A percentile compares a stretch with the other conserved stretches of the same genome.
These are phyloP conservation scores for Penicillium salamii DNA, from an alignment of 495 filamentous ascomycete genomes.

Conservation along the genomic window DNA sequence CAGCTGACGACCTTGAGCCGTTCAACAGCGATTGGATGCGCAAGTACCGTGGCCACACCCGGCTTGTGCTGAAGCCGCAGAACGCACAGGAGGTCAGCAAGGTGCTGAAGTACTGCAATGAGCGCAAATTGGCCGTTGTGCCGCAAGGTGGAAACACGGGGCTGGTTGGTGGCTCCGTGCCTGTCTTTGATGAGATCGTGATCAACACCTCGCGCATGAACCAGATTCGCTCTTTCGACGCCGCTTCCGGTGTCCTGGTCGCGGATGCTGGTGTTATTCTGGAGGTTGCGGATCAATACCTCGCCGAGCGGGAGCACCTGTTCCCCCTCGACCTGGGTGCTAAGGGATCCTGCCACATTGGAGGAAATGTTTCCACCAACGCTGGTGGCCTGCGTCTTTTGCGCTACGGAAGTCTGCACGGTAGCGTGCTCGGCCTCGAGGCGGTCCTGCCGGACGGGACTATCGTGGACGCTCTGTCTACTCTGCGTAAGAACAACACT, in stretches of 20 bases:
- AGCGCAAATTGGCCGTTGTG: constrained; percentile 87
- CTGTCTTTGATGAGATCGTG: constrained; percentile 97
- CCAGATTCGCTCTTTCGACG: constrained; percentile 84
- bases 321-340: constrained; percentile 96
- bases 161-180: constrained; percentile 89
- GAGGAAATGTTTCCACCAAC: constrained; percentile 97
- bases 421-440: constrained; percentile 87
- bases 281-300: constrained; percentile 79
- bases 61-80: constrained; percentile 80
- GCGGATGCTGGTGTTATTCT: constrained; percentile 89
- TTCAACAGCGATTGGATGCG: constrained; percentile 99
- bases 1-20: constrained; percentile 75
- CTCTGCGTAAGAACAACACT: constrained; percentile 94
- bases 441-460: constrained; percentile 91
- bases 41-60: constrained; percentile 90
- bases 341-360: constrained; percentile 95
- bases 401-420: constrained; percentile 91
- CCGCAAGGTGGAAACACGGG: constrained; percentile 97
- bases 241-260: constrained; percentile 86
- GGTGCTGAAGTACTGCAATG: constrained; percentile 90
- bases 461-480: constrained; percentile 81
- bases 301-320: constrained; percentile 75
- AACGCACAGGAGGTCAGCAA: constrained; percentile 81
- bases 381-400: constrained; percentile 88
- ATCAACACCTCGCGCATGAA: constrained; percentile 87